A percentile compares a stretch with the other conserved stretches of the same genome.
These are phyloP conservation scores for Xerocomus nothofagi DNA, from an alignment of 1,284 basidiomycete genomes.

Conservation along the genomic window DNA sequence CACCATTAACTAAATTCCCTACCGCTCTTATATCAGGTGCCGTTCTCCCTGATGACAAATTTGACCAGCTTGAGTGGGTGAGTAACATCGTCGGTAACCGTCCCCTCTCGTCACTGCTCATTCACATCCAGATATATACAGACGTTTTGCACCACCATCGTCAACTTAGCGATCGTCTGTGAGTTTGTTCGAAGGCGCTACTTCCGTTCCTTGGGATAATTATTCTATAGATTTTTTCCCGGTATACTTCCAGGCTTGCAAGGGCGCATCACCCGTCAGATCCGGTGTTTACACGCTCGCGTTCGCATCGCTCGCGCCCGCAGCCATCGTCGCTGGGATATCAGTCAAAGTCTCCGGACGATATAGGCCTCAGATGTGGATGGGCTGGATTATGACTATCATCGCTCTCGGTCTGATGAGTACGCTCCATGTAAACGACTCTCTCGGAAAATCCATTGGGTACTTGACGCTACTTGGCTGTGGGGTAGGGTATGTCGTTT, in stretches of 20 bases:
- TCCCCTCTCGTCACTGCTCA: neutral
- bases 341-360: neutral
- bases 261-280: slow-evolving; percentile 5
- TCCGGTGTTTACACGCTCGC: slow-evolving; percentile 11
- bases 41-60: slow-evolving; percentile 16
- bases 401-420: slow-evolving; percentile 9
- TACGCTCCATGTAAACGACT: neutral
- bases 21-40: slow-evolving; percentile 7
- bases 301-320: slow-evolving; percentile 2
- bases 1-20: neutral
- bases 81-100: neutral
- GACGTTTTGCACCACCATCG: neutral
- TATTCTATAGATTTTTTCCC: slow-evolving; percentile 8
- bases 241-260: slow-evolving; percentile 20
- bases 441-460: neutral
- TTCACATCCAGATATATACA: slow-evolving; percentile 12
- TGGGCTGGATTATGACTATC: neutral
- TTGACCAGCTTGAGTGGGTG: slow-evolving; percentile 18
- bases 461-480: neutral
- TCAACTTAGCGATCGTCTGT: neutral
- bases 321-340: neutral
- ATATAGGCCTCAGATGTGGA: slow-evolving; percentile 14
- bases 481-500: slow-evolving; percentile 8
- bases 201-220: neutral
- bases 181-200: neutral